Conservation (phyloP, 345 rosid genomes). For the Ricinus communis region DNA sequence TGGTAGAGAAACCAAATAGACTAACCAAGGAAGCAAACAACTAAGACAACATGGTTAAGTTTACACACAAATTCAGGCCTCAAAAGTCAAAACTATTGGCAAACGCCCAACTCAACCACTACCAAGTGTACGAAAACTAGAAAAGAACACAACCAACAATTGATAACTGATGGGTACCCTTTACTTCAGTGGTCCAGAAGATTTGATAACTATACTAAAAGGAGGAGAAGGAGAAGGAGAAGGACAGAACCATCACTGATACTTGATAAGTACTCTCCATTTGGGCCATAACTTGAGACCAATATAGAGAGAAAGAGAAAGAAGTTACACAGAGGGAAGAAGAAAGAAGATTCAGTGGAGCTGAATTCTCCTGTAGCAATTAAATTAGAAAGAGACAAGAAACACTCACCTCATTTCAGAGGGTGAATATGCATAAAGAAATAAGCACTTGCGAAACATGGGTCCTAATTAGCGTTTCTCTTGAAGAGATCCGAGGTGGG, state of each 20-base stretch:
- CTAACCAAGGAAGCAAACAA: not conserved
- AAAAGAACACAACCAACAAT: constrained; percentile 5
- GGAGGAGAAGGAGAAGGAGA: not conserved
- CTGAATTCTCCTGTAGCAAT: not conserved
- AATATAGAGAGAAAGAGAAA: constrained; percentile 16
- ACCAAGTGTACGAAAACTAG: not conserved
- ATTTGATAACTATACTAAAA: not conserved
- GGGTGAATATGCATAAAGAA: not conserved
- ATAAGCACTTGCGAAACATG: constrained; percentile 15
- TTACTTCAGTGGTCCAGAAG: not conserved
- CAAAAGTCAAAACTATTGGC: not conserved
- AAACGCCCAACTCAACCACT: not conserved
- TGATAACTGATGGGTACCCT: constrained; percentile 9
- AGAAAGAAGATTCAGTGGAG: constrained; percentile 11
- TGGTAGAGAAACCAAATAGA: not conserved
- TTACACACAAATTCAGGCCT: not conserved
- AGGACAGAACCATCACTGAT: not conserved
- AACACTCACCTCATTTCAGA: constrained; percentile 20
- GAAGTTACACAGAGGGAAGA: too few relatives aligned
- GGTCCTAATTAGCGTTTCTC: constrained; percentile 18
- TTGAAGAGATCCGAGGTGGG: constrained; percentile 19
- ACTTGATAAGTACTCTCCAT: not conserved
- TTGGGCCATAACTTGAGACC: constrained; percentile 13
- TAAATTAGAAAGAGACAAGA: not conserved
- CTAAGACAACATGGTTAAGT: too few relatives aligned